Base-by-base conservation (phyloP, 148 eudicot genomes). In the Chenopodium suecicum region DNA sequence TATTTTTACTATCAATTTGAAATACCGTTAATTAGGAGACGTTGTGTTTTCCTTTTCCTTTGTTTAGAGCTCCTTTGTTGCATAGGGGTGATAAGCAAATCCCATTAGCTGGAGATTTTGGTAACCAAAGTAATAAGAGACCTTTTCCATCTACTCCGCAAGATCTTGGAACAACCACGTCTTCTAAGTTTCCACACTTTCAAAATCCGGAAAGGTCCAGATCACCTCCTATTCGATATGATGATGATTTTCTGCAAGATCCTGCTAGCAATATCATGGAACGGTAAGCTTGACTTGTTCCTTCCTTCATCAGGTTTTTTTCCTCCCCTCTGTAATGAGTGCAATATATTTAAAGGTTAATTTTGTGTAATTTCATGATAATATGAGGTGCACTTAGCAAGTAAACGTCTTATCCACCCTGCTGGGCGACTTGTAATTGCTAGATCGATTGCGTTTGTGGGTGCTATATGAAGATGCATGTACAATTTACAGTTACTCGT, bases 201-300 rank as follows among this genome's bases (percentile, higher is more conserved):
- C 88, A 88, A 77, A 86, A 85, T 73, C 11, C 56, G 66, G 82
- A 83, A 80, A 88, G 89, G 75, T 82, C 84, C 70, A 85, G 89
- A 81, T 71, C 91, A 67, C 84, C 91, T 79, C 88, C 86, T 79
- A 81, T 88, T 80, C 86, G 62, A 20, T 85, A 84, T 60, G 77
- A 63, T 58, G 93, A 87, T 20, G 85, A 86, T 67, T 70, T 74
- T 62, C 64, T 83, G 32, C 81, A 74, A 27, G 84, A 83, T 73
- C 80, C 87, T 62, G 74, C 75, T 68, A 83, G 65, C 76, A 71
- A 56, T 77, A 32, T 74, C 71, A 75, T n/a, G 41, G 82, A 67
- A 77, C 79, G 87, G 95, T 89, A 84, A 74, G 85, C 70, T 74
- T 22, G 64, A 73, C 46, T 50, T 34, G 56, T 73, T 77, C 19